Conservation (phyloP, 75 land plant genomes). For the Chamaecyparis obtusa region DNA sequence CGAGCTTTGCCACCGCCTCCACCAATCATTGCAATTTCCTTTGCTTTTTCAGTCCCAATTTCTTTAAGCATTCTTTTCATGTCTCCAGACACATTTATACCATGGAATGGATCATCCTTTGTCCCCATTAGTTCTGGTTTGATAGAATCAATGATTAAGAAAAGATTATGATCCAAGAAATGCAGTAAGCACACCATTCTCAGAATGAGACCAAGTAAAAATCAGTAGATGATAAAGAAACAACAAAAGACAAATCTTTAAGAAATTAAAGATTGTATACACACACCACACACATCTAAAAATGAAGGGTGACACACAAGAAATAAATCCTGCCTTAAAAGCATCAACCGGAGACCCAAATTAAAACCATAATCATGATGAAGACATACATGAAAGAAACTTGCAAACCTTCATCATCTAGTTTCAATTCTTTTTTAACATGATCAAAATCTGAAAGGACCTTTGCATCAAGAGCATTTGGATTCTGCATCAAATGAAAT, state of each 20-base stretch:
- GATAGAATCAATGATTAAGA: not conserved
- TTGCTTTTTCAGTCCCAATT: conserved; percentile 88
- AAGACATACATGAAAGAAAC: not conserved
- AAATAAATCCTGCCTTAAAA: not conserved
- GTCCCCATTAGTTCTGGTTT: conserved; percentile 55
- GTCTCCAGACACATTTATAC: conserved; percentile 81
- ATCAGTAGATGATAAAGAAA: not conserved
- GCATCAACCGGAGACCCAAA: not conserved
- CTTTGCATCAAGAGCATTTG: conserved; percentile 82
- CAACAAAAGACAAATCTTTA: not conserved
- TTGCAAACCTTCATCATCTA: conserved; percentile 86
- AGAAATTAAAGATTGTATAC: not conserved
- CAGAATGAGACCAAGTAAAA: not conserved
- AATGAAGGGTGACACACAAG: not conserved
- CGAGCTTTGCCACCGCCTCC: conserved; percentile 94
- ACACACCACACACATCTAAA: not conserved
- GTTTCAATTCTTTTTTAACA: conserved; percentile 65
- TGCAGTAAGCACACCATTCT: not conserved
- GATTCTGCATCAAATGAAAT: conserved; percentile 56
- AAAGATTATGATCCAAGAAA: not conserved
- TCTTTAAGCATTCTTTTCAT: conserved; percentile 88
- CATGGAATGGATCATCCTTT: conserved; percentile 71
- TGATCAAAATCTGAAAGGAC: conserved; percentile 89
- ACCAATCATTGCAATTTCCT: conserved; percentile 64
- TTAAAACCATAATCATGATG: not conserved